Evolutionary conservation across 805 yeast species (phyloP).

Genomic region (Zygosaccharomyces kombuchaensis): DNA sequence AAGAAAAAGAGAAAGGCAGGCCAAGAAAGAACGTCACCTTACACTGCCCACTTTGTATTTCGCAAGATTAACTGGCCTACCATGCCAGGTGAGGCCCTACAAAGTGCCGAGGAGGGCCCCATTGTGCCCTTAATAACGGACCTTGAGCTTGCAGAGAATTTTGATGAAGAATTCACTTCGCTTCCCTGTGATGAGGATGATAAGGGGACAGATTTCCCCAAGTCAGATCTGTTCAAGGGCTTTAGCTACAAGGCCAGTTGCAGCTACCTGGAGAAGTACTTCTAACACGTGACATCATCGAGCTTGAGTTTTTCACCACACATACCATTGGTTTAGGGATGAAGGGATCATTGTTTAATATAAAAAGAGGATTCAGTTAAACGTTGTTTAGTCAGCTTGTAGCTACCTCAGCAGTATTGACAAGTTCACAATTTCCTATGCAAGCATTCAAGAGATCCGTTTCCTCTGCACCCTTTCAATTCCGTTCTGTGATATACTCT

Average conservation of each 20-base stretch:
- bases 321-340: neutral
- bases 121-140: slow-evolving; percentile 78
- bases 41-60: slow-evolving; percentile 68
- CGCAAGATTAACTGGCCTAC: slow-evolving; percentile 68
- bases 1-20: slow-evolving; percentile 30
- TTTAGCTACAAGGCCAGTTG: slow-evolving; percentile 37
- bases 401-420: neutral
- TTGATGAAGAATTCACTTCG: slow-evolving; percentile 72
- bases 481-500: slow-evolving; percentile 33
- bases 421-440: neutral
- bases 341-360: neutral
- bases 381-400: neutral
- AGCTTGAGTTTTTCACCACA: neutral
- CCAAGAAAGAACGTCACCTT: slow-evolving; percentile 31
- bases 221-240: slow-evolving; percentile 34
- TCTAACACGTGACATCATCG: slow-evolving; percentile 12
- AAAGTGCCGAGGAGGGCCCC: slow-evolving; percentile 56
- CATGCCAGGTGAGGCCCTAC: slow-evolving; percentile 46
- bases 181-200: slow-evolving; percentile 46
- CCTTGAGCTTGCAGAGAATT: slow-evolving; percentile 80
- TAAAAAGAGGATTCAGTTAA: neutral
- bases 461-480: slow-evolving; percentile 23
- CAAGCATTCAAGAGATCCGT: slow-evolving; percentile 20
- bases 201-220: slow-evolving; percentile 8
- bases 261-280: slow-evolving; percentile 35